These are phyloP conservation scores for Eucalyptus albens DNA, from an alignment of 345 rosid genomes.

Conservation along the genomic window DNA sequence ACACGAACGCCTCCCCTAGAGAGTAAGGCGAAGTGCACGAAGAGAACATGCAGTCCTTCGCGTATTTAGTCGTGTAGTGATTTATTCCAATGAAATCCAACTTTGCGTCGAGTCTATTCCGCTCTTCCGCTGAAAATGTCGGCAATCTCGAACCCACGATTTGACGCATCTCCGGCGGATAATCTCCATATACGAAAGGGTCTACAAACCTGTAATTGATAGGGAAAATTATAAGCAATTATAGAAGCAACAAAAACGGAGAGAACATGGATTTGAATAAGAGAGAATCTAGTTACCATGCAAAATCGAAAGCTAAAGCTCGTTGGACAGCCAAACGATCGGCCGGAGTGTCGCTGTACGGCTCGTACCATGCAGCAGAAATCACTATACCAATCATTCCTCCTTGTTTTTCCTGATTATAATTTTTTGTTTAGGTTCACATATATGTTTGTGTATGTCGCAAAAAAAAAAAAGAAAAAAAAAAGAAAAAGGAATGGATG, in stretches of 20 bases:
- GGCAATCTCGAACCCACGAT: conserved; percentile 13
- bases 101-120: neutral
- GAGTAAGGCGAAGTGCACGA: neutral
- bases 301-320: conserved; percentile 6
- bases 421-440: neutral
- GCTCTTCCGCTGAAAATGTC: conserved; percentile 4
- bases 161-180: conserved; percentile 16
- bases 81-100: conserved; percentile 14
- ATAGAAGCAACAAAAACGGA: neutral
- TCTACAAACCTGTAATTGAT: conserved; percentile 10
- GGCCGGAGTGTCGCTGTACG: conserved; percentile 1
- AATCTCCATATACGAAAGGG: conserved; percentile 11
- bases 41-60: conserved; percentile 11
- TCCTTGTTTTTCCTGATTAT: conserved; percentile 10
- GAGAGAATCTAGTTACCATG: neutral
- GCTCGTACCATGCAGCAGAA: conserved; percentile 5
- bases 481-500: neutral
- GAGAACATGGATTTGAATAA: neutral
- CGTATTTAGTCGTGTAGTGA: conserved; percentile 4
- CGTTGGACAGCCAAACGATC: conserved; percentile 14
- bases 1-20: neutral
- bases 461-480: neutral
- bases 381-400: conserved; percentile 14
- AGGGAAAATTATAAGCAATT: neutral
- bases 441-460: neutral